phyloP scores from a whole-genome alignment of 2,329 filamentous ascomycete species.

The Fonsecaea nubica region DNA sequence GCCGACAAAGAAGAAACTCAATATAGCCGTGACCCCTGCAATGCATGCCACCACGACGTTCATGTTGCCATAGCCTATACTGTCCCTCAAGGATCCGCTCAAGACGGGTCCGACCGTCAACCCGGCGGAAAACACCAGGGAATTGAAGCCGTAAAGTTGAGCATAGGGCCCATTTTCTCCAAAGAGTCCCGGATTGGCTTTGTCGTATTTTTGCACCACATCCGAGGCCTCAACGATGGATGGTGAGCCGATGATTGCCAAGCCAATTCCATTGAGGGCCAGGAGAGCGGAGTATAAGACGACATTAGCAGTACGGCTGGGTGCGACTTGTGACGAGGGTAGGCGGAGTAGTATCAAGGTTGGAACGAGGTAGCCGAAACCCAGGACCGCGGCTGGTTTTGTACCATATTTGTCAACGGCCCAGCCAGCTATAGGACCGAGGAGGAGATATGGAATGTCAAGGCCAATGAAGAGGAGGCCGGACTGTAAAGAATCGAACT shows the following conservation, averaged over 20 bases:
- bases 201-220: constrained; percentile 62
- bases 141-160: constrained; percentile 69
- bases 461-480: constrained; percentile 49
- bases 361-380: constrained; percentile 37
- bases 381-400: constrained; percentile 42
- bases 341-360: constrained; percentile 39
- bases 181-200: constrained; percentile 63
- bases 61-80: constrained; percentile 39
- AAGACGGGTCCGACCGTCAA: constrained; percentile 64
- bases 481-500: constrained; percentile 45
- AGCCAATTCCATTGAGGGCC: constrained; percentile 57
- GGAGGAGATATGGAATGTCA: constrained; percentile 45
- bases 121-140: constrained; percentile 67
- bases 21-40: constrained; percentile 34
- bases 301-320: constrained; percentile 46
- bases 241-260: constrained; percentile 61
- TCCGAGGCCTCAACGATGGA: constrained; percentile 64
- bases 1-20: constrained; percentile 37
- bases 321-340: constrained; percentile 38
- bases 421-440: constrained; percentile 39
- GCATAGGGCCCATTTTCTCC: constrained; percentile 66
- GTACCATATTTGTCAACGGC: constrained; percentile 56
- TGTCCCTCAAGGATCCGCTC: constrained; percentile 32
- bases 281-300: constrained; percentile 57
- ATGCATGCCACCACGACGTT: constrained; percentile 35